phyloP scores from a whole-genome alignment of 345 rosid species.

The Arabis alpina region DNA sequence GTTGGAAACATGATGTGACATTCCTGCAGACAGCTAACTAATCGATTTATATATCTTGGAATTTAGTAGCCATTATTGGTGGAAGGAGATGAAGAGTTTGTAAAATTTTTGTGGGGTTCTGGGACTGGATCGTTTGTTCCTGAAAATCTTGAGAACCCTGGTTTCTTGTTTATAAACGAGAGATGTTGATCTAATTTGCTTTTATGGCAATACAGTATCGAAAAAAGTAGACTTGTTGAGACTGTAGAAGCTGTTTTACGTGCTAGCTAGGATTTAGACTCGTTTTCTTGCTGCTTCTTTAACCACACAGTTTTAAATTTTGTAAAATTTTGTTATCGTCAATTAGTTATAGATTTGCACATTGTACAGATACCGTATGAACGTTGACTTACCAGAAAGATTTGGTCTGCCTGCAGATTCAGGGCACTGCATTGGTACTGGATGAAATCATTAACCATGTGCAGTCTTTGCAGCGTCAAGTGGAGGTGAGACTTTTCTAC shows the following conservation, averaged over 20 bases:
- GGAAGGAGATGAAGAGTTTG: conserved; percentile 34
- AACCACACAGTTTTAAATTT: too few relatives aligned
- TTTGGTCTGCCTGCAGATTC: conserved; percentile 68
- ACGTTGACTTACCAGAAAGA: conserved; percentile 24
- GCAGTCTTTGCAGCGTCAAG: conserved; percentile 86
- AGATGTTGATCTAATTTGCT: conserved; percentile 7
- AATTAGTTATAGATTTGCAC: not conserved
- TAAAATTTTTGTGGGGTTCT: conserved; percentile 24
- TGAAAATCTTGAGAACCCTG: conserved; percentile 12
- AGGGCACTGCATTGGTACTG: conserved; percentile 89
- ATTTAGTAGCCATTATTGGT: conserved; percentile 40
- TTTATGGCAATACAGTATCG: not conserved
- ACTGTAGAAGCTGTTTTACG: conserved; percentile 9
- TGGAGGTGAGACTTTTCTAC: conserved; percentile 68
- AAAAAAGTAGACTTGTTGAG: conserved; percentile 1
- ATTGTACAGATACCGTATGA: not conserved
- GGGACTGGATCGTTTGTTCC: conserved; percentile 26
- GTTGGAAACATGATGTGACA: conserved; percentile 51
- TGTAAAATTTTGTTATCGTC: not conserved
- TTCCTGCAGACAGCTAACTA: conserved; percentile 45
- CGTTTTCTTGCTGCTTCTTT: too few relatives aligned
- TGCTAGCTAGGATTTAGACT: too few relatives aligned
- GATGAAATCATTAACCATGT: conserved; percentile 98
- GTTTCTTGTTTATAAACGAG: not conserved
- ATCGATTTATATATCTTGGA: conserved; percentile 39